Conservation (phyloP, 768 basidiomycete genomes). For the Amanita subjunquillea region DNA sequence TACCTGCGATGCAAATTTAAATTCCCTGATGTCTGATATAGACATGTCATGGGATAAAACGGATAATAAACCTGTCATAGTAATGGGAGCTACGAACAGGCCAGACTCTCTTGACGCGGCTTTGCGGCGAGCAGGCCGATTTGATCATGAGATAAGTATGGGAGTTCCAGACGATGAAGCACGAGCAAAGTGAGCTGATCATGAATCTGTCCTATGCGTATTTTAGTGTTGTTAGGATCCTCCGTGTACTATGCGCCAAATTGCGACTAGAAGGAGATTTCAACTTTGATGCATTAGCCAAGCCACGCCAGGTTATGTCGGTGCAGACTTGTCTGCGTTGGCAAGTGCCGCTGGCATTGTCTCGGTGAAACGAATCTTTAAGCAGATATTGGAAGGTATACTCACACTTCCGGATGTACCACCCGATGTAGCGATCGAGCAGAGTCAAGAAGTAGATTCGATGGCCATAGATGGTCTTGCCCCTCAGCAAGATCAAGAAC, state of each 20-base stretch:
- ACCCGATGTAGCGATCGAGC: slow-evolving; percentile 7
- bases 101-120: slow-evolving; percentile 94
- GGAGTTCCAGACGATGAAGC: slow-evolving; percentile 91
- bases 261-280: slow-evolving; percentile 83
- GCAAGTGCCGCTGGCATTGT: slow-evolving; percentile 92
- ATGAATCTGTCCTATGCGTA: neutral
- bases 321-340: slow-evolving; percentile 85
- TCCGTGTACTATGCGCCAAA: slow-evolving; percentile 76
- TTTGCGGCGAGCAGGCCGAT: slow-evolving; percentile 84
- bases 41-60: slow-evolving; percentile 95
- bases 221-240: slow-evolving; percentile 49
- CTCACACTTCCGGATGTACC: slow-evolving; percentile 40
- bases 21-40: slow-evolving; percentile 17
- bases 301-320: slow-evolving; percentile 96
- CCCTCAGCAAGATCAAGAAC: slow-evolving; percentile 5
- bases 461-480: slow-evolving; percentile 33
- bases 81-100: slow-evolving; percentile 94
- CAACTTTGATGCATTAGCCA: slow-evolving; percentile 77
- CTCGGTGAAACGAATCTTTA: slow-evolving; percentile 94
- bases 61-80: slow-evolving; percentile 85
- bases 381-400: slow-evolving; percentile 58
- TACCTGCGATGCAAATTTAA: neutral
- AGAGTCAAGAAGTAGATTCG: slow-evolving; percentile 21
- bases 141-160: slow-evolving; percentile 98
- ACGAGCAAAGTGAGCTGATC: slow-evolving; percentile 63